A percentile compares a stretch with the other conserved stretches of the same genome.
These are phyloP conservation scores for Umbelopsis ramanniana DNA, from an alignment of 192 early-diverging fungal genomes.

Conservation along the genomic window DNA sequence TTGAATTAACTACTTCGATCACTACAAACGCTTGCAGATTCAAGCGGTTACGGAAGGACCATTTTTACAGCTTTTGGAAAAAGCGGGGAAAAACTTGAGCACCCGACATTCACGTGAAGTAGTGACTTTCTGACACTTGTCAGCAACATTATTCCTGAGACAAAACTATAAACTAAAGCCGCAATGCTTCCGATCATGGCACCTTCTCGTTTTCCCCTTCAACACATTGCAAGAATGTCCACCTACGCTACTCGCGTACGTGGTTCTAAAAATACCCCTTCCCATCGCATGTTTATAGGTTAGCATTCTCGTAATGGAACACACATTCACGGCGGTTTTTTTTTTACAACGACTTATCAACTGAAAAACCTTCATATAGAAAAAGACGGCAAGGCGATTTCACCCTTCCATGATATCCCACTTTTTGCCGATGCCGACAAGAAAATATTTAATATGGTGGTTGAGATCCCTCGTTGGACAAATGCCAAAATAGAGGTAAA, in stretches of 20 bases:
- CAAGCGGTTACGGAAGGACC: too few relatives aligned
- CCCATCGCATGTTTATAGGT: conserved; percentile 34
- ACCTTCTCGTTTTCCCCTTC: conserved; percentile 6
- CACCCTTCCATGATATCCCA: conserved; percentile 98
- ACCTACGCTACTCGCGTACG: conserved; percentile 13
- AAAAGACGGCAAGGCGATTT: conserved; percentile 82
- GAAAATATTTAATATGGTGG: conserved; percentile 95
- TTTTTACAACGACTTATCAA: background rate
- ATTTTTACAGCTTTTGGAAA: too few relatives aligned
- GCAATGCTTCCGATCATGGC: conserved; percentile 6
- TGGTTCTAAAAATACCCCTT: conserved; percentile 19
- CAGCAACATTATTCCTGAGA: background rate
- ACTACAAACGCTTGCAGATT: too few relatives aligned
- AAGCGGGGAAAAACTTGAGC: background rate
- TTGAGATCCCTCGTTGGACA: conserved; percentile 98
- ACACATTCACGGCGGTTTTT: background rate
- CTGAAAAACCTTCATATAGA: conserved; percentile 47
- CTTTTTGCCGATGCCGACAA: conserved; percentile 89
- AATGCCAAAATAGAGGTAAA: conserved; percentile 95
- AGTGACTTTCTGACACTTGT: conserved; percentile 5
- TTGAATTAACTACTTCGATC: too few relatives aligned
- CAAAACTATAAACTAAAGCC: background rate
- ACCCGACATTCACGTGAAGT: conserved; percentile 2
- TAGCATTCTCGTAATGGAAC: background rate
- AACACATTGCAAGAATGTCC: conserved; percentile 19